Percentiles rank a stretch among this genome's conserved stretches.
Evolutionary conservation across 176 grass and related monocot species (phyloP).

Genomic region (Rhynchospora tenuis): DNA sequence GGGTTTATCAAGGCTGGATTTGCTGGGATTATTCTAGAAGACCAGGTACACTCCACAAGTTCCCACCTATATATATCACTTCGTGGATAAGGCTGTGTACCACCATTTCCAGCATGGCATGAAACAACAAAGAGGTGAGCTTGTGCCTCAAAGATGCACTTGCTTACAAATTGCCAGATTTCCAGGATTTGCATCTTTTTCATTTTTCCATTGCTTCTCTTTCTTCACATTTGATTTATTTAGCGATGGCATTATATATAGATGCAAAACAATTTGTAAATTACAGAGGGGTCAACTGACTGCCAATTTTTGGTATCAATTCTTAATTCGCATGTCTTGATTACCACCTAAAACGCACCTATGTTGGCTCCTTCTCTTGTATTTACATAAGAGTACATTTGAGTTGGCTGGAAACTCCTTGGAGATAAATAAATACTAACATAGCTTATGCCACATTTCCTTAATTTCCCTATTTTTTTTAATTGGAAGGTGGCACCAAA

Average conservation of each 20-base stretch:
- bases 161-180: too few species aligned
- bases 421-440: neutral
- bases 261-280: neutral
- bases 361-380: neutral
- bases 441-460: neutral
- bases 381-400: neutral
- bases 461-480: constrained; percentile 42
- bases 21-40: constrained; percentile 92
- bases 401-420: neutral
- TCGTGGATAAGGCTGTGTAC: neutral
- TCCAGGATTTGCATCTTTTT: too few species aligned
- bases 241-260: neutral
- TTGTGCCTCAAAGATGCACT: too few species aligned
- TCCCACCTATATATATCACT: neutral
- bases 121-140: too few species aligned
- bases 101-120: too few species aligned
- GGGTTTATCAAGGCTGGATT: constrained; percentile 98
- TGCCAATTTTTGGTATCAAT: neutral
- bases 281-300: neutral
- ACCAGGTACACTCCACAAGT: constrained; percentile 48
- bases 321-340: neutral
- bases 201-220: too few species aligned
- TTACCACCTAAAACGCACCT: neutral
- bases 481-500: constrained; percentile 80
- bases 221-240: neutral